phyloP scores from a whole-genome alignment of 495 filamentous ascomycete genomes.

The Penicillium antarcticum region DNA sequence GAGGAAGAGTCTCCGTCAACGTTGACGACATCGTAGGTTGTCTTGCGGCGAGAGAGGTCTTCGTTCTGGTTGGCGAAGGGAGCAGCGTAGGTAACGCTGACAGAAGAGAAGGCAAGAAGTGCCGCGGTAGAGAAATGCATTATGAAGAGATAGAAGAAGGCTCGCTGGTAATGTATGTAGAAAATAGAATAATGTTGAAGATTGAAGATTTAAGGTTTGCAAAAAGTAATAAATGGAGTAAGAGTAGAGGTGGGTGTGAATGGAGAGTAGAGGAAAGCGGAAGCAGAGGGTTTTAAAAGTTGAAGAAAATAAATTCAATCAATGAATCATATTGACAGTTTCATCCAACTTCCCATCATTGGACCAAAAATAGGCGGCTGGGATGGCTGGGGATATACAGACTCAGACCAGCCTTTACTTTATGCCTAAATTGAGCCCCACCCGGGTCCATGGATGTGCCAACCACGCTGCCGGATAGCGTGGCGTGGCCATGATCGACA shows the following conservation, averaged over 20 bases:
- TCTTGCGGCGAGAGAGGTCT: conserved; percentile 28
- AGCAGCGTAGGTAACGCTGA: conserved; percentile 29
- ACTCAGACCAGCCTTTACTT: conserved; percentile 14
- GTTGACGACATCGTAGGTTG: conserved; percentile 46
- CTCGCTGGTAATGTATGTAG: not conserved
- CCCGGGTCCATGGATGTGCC: not conserved
- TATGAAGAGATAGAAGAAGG: conserved; percentile 1
- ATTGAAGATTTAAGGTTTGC: not conserved
- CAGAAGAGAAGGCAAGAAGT: conserved; percentile 28
- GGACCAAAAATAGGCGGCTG: conserved; percentile 26
- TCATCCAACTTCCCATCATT: not conserved
- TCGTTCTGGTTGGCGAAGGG: conserved; percentile 30
- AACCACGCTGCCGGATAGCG: not conserved
- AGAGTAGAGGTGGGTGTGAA: not conserved
- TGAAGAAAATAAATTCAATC: conserved; percentile 5
- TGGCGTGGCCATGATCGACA: conserved; percentile 2
- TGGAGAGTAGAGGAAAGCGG: not conserved
- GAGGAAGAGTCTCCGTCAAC: conserved; percentile 37
- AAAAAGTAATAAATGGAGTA: not conserved
- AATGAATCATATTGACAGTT: too few species aligned
- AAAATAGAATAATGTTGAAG: not conserved
- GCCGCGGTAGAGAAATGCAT: conserved; percentile 36
- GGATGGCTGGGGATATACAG: conserved; percentile 24
- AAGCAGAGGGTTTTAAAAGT: conserved; percentile 18
- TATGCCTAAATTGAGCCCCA: not conserved